Evolutionary conservation across 306 rosid genomes (phyloP), one percentile per base, ranked within the genome.

Genomic region (Glycine soja): DNA sequence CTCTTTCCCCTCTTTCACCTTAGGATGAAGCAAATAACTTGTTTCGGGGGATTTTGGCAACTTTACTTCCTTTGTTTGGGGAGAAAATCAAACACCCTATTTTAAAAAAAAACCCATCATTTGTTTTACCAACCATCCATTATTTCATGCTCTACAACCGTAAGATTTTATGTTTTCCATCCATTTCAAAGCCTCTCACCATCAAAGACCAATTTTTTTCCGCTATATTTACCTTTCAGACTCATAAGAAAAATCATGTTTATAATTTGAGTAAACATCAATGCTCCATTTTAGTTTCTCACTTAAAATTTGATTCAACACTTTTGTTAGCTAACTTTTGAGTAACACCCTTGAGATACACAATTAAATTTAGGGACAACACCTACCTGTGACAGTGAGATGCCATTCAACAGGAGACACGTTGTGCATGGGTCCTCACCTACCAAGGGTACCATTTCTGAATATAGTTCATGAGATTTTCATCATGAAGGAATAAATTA

Each of bases 51-150:
- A 42, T 73, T 73, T 76, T 63, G 46, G 9, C 30, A 76, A 64
- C 19, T 48, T 68, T 74, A 34, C 64, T 50, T 67, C 54, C 70
- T 76, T 76, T 53, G 66, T 70, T 84, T 43, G 68, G 75, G 74
- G 78, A 51, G 81, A 74, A 70, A 84, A 84, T 36, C 7, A 42
- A 50, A 75, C 69, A 45, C 8, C 68, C 65, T 11, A 18, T 4
- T 10, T 10, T 16, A 3, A 38, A 38, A 38, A 58, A 72, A 76
- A 75, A 45, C 1, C 54, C 74, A 81, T 81, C 67, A 85, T 77
- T 85, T 81, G 50, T 65, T 81, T 81, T 82, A 85, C 85, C 88
- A 77, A 85, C 83, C 80, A 48, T 74, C 80, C 34, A 85, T 85
- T 56, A 77, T 85, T 81, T 77, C 74, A 77, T 77, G 77, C 83